phyloP scores from a whole-genome alignment of 805 yeast species.

The Ogataea paraovalis region DNA sequence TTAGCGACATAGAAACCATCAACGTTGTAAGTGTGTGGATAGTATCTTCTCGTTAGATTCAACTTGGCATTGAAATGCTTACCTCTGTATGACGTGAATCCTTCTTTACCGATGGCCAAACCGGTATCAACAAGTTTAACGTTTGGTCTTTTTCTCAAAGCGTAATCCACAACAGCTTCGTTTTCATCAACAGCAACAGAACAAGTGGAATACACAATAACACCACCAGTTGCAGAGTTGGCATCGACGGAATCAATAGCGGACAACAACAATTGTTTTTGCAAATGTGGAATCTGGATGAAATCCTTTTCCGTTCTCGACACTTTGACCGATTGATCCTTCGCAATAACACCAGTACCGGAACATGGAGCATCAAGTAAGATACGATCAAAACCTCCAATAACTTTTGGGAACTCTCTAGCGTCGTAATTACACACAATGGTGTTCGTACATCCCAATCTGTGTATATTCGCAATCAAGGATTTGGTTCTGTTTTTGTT shows the following conservation, averaged over 20 bases:
- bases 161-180: conserved; percentile 98
- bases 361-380: conserved; percentile 98
- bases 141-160: conserved; percentile 92
- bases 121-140: conserved; percentile 92
- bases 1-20: conserved; percentile 99
- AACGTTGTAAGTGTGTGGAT: conserved; percentile 97
- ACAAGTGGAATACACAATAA: conserved; percentile 95
- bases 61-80: conserved; percentile 78
- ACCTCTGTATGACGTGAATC: conserved; percentile 90
- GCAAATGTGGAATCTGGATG: conserved; percentile 93
- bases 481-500: conserved; percentile 96
- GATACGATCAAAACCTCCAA: conserved; percentile 96
- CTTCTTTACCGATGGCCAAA: conserved; percentile 90
- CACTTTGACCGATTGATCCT: conserved; percentile 91
- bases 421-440: conserved; percentile 98
- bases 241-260: conserved; percentile 99
- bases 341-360: conserved; percentile 98
- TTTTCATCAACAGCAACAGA: conserved; percentile 98
- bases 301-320: conserved; percentile 95
- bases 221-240: conserved; percentile 85
- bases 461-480: conserved; percentile 92
- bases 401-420: conserved; percentile 94
- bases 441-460: conserved; percentile 94
- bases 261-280: conserved; percentile 85
- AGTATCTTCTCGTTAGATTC: conserved; percentile 85